A percentile compares a stretch with the other conserved stretches of the same genome.
Evolutionary conservation across 2,329 filamentous ascomycete genomes (phyloP).

Genomic region (Fusarium torreyae): DNA sequence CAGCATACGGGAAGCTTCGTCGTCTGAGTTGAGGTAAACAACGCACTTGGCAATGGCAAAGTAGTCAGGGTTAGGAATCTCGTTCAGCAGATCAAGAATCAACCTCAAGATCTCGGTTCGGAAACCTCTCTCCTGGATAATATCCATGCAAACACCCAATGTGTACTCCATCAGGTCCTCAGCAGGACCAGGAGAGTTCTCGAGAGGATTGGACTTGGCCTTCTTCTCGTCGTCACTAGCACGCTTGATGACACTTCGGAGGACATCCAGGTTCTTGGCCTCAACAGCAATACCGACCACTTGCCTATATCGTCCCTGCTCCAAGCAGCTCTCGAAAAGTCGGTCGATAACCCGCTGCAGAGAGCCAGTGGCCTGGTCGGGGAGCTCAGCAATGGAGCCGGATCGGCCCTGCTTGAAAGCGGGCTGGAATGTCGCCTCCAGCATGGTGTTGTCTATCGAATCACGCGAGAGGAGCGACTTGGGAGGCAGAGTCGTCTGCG

Average conservation of each 20-base stretch:
- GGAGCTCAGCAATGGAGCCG: slow-evolving; percentile 75
- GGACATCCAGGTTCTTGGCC: slow-evolving; percentile 89
- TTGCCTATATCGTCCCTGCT: slow-evolving; percentile 89
- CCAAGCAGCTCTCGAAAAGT: slow-evolving; percentile 91
- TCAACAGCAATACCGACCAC: slow-evolving; percentile 98
- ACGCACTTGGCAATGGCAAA: slow-evolving; percentile 99
- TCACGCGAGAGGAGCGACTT: slow-evolving; percentile 94
- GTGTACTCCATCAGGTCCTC: slow-evolving; percentile 98
- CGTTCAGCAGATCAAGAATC: slow-evolving; percentile 94
- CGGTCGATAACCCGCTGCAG: slow-evolving; percentile 88
- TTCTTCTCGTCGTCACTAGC: slow-evolving; percentile 89
- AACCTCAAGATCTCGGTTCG: slow-evolving; percentile 88
- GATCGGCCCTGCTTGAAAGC: slow-evolving; percentile 68
- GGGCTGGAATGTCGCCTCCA: slow-evolving; percentile 72
- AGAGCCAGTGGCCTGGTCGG: slow-evolving; percentile 80
- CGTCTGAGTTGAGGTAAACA: slow-evolving; percentile 93
- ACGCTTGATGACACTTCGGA: slow-evolving; percentile 88
- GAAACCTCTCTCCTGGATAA: slow-evolving; percentile 92
- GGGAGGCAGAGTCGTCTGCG: slow-evolving; percentile 90
- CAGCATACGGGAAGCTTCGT: slow-evolving; percentile 90
- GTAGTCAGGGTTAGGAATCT: slow-evolving; percentile 93
- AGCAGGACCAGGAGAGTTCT: slow-evolving; percentile 71
- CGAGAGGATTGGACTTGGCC: slow-evolving; percentile 69
- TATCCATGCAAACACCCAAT: slow-evolving; percentile 95
- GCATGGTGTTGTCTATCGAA: slow-evolving; percentile 74